phyloP scores from a whole-genome alignment of 2,329 filamentous ascomycete species.

The Arachnomyces sp. region DNA sequence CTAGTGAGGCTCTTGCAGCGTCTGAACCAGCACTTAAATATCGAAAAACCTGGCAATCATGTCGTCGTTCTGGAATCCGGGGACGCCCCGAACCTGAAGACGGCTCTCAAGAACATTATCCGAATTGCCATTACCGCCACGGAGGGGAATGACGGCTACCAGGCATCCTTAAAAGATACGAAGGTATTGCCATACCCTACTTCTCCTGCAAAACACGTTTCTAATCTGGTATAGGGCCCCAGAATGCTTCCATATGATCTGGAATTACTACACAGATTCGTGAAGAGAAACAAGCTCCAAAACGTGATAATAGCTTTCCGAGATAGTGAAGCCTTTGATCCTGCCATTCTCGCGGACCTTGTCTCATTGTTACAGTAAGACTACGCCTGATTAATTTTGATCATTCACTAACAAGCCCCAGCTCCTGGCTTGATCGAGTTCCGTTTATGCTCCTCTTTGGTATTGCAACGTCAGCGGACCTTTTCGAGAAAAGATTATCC shows the following conservation, averaged over 20 bases:
- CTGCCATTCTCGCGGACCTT: constrained; percentile 35
- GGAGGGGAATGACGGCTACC: constrained; percentile 31
- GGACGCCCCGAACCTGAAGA: constrained; percentile 39
- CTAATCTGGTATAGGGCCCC: constrained; percentile 23
- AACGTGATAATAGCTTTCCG: constrained; percentile 37
- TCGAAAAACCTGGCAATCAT: constrained; percentile 22
- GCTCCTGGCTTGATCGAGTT: constrained; percentile 54
- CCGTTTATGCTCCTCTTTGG: constrained; percentile 53
- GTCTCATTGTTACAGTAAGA: constrained; percentile 40
- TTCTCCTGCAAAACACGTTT: not conserved
- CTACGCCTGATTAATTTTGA: not conserved
- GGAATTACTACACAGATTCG: constrained; percentile 36
- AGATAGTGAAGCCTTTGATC: constrained; percentile 42
- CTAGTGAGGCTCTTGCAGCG: constrained; percentile 30
- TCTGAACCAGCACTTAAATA: constrained; percentile 27
- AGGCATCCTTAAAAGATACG: constrained; percentile 30
- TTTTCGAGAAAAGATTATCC: constrained; percentile 52
- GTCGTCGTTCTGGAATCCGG: constrained; percentile 36
- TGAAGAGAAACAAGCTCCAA: constrained; percentile 27
- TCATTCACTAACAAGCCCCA: constrained; percentile 23
- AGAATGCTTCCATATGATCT: constrained; percentile 39
- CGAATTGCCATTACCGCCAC: constrained; percentile 31
- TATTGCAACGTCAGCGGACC: constrained; percentile 54
- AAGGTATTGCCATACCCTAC: constrained; percentile 20
- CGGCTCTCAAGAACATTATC: constrained; percentile 39